Conservation (phyloP, 139 green algal species). For the Eudorina sp. region DNA sequence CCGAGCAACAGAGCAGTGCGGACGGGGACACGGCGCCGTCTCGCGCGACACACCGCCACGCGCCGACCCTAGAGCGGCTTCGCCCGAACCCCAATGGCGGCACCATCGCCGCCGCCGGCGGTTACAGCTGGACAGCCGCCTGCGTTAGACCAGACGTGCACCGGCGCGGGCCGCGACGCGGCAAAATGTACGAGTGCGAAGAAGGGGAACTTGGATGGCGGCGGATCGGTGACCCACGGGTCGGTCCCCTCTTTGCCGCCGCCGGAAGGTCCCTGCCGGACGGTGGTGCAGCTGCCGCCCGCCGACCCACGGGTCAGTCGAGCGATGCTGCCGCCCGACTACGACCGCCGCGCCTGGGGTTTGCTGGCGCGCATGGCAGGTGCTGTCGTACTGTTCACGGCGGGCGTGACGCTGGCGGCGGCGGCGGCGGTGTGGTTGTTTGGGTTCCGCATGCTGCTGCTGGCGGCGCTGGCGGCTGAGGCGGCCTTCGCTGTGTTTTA, state of each 20-base stretch:
- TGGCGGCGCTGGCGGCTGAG: neutral
- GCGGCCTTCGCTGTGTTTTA: neutral
- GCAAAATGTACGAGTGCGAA: too few relatives aligned
- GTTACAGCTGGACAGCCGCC: too few relatives aligned
- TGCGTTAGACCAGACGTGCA: too few relatives aligned
- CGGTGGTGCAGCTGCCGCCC: conserved; percentile 9
- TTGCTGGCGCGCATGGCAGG: conserved; percentile 1
- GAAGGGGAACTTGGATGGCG: too few relatives aligned
- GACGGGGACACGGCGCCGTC: too few relatives aligned
- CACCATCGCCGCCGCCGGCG: too few relatives aligned
- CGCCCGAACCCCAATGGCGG: too few relatives aligned
- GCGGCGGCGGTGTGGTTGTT: neutral
- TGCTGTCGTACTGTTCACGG: neutral
- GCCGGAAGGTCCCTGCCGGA: neutral
- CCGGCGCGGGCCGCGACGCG: too few relatives aligned
- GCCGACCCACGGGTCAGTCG: conserved; percentile 25
- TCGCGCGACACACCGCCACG: too few relatives aligned
- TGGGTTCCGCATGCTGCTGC: neutral
- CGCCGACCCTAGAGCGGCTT: too few relatives aligned
- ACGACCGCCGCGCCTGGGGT: neutral
- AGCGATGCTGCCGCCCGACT: conserved; percentile 3
- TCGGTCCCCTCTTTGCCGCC: neutral
- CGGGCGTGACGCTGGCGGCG: neutral
- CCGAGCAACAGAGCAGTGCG: too few relatives aligned
- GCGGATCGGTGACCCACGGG: neutral